Evolutionary conservation across 1,284 basidiomycete genomes (phyloP).

Genomic region (Heterobasidion parviporum): DNA sequence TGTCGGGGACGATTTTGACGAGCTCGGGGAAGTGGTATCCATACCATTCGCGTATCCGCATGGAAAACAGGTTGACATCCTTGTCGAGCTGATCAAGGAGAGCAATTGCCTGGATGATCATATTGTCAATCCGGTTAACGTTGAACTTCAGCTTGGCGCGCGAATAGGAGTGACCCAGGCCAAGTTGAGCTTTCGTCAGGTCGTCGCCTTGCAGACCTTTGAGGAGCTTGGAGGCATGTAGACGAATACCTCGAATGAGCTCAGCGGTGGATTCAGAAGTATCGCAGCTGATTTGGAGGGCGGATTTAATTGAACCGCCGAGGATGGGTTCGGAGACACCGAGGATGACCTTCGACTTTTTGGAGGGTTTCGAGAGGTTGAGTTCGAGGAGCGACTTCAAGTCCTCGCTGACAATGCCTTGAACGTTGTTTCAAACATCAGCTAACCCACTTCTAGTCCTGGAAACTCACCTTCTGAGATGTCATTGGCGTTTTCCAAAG

Average conservation of each 20-base stretch:
- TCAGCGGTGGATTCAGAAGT: conserved; percentile 84
- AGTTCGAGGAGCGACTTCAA: conserved; percentile 85
- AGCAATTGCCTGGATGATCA: conserved; percentile 99
- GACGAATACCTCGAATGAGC: conserved; percentile 88
- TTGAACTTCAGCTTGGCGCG: conserved; percentile 99
- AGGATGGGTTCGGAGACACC: conserved; percentile 80
- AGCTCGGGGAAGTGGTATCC: conserved; percentile 99
- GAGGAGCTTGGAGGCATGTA: conserved; percentile 89
- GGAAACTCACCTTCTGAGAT: conserved; percentile 79
- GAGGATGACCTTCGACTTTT: conserved; percentile 78
- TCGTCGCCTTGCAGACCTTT: conserved; percentile 87
- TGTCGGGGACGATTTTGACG: conserved; percentile 90
- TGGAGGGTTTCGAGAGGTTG: conserved; percentile 75
- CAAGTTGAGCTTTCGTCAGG: conserved; percentile 89
- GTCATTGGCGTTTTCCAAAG: conserved; percentile 95
- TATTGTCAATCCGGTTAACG: conserved; percentile 98
- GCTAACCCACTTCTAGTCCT: background rate
- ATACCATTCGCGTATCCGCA: conserved; percentile 99
- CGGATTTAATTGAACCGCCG: conserved; percentile 76
- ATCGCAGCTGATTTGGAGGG: conserved; percentile 77
- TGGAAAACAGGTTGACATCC: conserved; percentile 98
- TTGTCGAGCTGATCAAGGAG: conserved; percentile 99
- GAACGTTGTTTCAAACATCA: background rate
- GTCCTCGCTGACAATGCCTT: conserved; percentile 84
- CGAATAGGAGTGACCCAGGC: conserved; percentile 96